These are phyloP conservation scores for Spathaspora girioi DNA, from an alignment of 805 yeast species.

Conservation along the genomic window DNA sequence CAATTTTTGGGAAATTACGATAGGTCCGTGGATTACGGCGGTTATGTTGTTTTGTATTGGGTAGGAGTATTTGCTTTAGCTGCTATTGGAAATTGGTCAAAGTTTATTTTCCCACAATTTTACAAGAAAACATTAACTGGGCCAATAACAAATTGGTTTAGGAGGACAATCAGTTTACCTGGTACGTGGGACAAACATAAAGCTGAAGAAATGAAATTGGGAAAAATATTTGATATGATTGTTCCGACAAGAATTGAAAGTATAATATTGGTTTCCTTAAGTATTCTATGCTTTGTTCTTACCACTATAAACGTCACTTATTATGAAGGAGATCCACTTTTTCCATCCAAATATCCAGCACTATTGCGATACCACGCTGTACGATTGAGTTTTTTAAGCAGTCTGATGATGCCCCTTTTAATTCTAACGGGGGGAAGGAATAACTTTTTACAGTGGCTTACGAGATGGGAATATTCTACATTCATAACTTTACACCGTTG, in stretches of 20 bases:
- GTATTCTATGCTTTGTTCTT: constrained; percentile 24
- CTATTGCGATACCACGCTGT: constrained; percentile 39
- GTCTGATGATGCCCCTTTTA: constrained; percentile 28
- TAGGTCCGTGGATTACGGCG: constrained; percentile 43
- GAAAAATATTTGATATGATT: constrained; percentile 22
- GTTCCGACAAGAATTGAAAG: constrained; percentile 41
- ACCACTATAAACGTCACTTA: constrained; percentile 19
- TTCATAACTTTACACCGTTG: constrained; percentile 26
- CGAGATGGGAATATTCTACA: constrained; percentile 34
- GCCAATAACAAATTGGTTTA: constrained; percentile 25
- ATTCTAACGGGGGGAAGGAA: constrained; percentile 34
- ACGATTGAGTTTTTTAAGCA: constrained; percentile 30
- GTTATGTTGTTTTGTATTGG: constrained; percentile 30
- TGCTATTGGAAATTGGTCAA: constrained; percentile 31
- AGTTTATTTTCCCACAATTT: constrained; percentile 20
- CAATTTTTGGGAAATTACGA: constrained; percentile 40
- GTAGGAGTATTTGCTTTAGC: constrained; percentile 19
- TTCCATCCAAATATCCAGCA: constrained; percentile 25
- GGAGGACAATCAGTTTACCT: constrained; percentile 37
- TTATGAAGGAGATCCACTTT: constrained; percentile 34
- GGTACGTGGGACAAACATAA: constrained; percentile 27
- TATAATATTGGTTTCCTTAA: constrained; percentile 27
- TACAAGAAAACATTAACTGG: constrained; percentile 17
- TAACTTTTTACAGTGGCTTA: constrained; percentile 34
- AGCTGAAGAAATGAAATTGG: constrained; percentile 22